Base-by-base conservation (phyloP, 345 rosid genomes). In the Acer saccharum region DNA sequence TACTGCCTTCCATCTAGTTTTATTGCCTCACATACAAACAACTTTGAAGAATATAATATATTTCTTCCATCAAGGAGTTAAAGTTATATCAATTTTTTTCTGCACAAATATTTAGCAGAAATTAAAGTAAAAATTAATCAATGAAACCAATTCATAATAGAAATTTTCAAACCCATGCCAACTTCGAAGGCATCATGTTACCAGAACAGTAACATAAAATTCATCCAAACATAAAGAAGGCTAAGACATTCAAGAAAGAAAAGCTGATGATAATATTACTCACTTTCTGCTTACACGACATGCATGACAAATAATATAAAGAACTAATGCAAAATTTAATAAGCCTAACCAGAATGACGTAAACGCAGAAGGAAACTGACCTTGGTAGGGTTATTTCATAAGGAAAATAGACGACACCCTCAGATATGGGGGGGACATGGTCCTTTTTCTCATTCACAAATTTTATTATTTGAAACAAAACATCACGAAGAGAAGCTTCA, bases 401-500 rank as follows among this genome's bases (percentile, higher is more conserved):
- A 3, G 98, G 98, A 79, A 90, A 96, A 81, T 90, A 89, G 80
- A 90, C 69, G 8, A 88, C 90, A 13, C 92, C 89, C 46, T 96
- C 98, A 1, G 92, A 80, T 78, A 96, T 89, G 6, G 97, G 86
- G 76, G 99, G 99, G 65, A 96, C 91, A 18, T 96, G 99, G 72
- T 96, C 99, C 76, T 90, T 96, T 79, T 94, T 96, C 86, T 94
- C 98, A 77, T 94, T 96, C 79, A 90, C 98, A 79, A 92, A 96
- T 79, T 87, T 96, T 75, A 96, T 91, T 76, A 94, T 88, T 76
- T 96, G 99, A 89, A 94, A 94, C 68, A 96, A 69, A 76, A 91
- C 98, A 65, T 96, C 97, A 57, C 82, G 93, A 69, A 96, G 87
- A 61, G 95, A 89, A 67, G 90, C 86, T 84, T 96, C 98, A 69